A percentile compares a stretch with the other conserved stretches of the same genome.
Evolutionary conservation across 768 basidiomycete genomes (phyloP).

Genomic region (Erythrobasidium yunnanense): DNA sequence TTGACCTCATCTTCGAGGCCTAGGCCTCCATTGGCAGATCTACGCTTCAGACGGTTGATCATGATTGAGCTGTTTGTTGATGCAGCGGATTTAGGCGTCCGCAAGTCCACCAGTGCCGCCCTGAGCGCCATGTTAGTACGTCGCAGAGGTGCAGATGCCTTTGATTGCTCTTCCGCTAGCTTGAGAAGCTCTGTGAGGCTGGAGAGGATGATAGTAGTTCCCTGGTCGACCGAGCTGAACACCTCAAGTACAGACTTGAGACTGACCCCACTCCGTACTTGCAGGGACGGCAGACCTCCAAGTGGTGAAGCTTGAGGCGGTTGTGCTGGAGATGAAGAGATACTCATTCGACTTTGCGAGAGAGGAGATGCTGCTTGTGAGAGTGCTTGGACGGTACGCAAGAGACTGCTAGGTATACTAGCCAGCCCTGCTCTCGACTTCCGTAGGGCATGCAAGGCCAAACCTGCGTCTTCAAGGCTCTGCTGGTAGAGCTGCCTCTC

Average conservation of each 20-base stretch:
- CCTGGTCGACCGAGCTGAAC: background rate
- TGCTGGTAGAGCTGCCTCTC: too few species aligned
- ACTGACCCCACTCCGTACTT: too few species aligned
- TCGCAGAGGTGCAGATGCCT: background rate
- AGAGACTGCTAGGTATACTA: too few species aligned
- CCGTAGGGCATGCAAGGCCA: too few species aligned
- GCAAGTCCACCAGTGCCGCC: background rate
- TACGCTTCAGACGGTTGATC: background rate
- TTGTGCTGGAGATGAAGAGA: slow-evolving; percentile 36
- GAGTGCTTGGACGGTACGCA: too few species aligned
- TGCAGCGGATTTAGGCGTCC: background rate
- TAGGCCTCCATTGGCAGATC: background rate
- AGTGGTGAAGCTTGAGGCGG: slow-evolving; percentile 28
- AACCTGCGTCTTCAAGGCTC: too few species aligned
- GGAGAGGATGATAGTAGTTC: background rate
- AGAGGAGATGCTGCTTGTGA: too few species aligned
- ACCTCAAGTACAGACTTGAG: background rate
- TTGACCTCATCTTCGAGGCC: slow-evolving; percentile 1
- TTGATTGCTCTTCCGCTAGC: slow-evolving; percentile 7
- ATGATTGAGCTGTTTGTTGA: background rate
- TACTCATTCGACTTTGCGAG: background rate
- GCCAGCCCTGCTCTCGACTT: too few species aligned
- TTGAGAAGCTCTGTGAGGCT: background rate
- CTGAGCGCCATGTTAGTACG: background rate
- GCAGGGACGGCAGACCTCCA: background rate